Evolutionary conservation across 2,329 filamentous ascomycete species (phyloP), one percentile per base, ranked within the genome.

Genomic region (Alternaria sp.): DNA sequence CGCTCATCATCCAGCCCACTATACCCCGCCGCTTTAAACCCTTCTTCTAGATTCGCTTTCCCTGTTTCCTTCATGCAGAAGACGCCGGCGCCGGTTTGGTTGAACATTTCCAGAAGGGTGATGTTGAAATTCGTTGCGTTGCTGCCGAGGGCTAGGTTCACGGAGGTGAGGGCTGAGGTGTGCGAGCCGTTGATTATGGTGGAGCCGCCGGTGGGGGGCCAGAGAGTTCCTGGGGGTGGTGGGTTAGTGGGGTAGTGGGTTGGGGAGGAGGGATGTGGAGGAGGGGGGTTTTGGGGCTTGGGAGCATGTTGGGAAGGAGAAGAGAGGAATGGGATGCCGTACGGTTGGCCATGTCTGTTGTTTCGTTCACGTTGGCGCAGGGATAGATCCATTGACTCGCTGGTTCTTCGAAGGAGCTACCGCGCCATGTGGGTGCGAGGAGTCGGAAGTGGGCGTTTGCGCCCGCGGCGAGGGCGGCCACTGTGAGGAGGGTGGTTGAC

Each of bases 41-140:
- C 76, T 2, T 49, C 70, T 19, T 69, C 75, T 11, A 80, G 63
- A 11, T 68, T 67, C 5, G 66, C 52, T 56, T 74, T 52, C 11
- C 74, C 62, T 11, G 81, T 69, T 40, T 81, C 77, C 11, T 80
- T 79, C 11, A 84, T 73, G 66, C 83, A 85, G 55, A 84, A 81
- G 0, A 81, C 80, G 6, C 83, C 83, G 12, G 81, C 81, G n/a
- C 80, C 80, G 0, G 83, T 85, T 71, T 84, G 82, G 69, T 85
- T 85, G 73, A 84, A 83, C 45, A 75, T 70, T 17, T 75, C 70
- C 5, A 83, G 74, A 15, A 85, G 76, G 15, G 74, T 75, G 66
- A 84, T 81, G 69, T 85, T 84, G 76, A 84, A 83, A 58, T 74
- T 71, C 15, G 82, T 81, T 5, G 80, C 79, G 54, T 78, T 78